Percentiles rank a stretch among this genome's conserved stretches.
Conservation (phyloP, 1,284 basidiomycete genomes). For the Albatrellus sp. region DNA sequence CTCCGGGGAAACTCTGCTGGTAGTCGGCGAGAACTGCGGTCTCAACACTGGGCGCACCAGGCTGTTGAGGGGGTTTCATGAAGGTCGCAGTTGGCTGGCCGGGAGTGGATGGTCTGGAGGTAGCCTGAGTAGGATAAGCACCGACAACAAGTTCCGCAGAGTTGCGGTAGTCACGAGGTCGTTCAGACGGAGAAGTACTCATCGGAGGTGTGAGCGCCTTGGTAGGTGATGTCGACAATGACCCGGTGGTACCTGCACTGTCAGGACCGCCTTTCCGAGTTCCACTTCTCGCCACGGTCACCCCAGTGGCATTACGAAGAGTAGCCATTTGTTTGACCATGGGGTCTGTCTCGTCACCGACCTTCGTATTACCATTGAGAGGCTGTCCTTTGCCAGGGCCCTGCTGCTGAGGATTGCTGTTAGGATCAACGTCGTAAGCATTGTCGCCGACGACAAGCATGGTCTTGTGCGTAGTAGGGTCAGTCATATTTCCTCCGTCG, state of each 20-base stretch:
- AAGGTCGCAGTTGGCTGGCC: constrained; percentile 58
- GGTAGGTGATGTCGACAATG: constrained; percentile 15
- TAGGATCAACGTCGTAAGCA: constrained; percentile 54
- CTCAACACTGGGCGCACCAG: constrained; percentile 40
- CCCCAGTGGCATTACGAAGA: constrained; percentile 25
- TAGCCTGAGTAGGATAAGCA: constrained; percentile 33
- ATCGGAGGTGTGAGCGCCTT: constrained; percentile 7
- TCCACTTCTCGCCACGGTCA: constrained; percentile 16
- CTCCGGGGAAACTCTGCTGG: constrained; percentile 80
- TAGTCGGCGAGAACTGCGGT: constrained; percentile 64
- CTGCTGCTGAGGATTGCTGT: constrained; percentile 37
- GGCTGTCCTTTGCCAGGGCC: constrained; percentile 1
- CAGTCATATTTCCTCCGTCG: constrained; percentile 1
- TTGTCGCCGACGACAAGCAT: constrained; percentile 59
- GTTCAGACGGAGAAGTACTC: constrained; percentile 5
- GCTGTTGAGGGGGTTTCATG: constrained; percentile 53
- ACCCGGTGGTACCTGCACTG: constrained; percentile 14
- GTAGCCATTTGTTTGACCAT: constrained; percentile 40
- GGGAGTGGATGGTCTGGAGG: constrained; percentile 68
- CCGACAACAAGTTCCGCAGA: constrained; percentile 70
- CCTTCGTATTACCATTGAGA: constrained; percentile 6
- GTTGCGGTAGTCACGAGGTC: constrained; percentile 39
- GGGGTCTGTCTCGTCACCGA: constrained; percentile 44
- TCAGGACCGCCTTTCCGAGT: constrained; percentile 11
- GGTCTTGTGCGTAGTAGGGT: constrained; percentile 30